phyloP scores from a whole-genome alignment of 1,284 basidiomycete genomes.

The Acaromyces ingoldii region DNA sequence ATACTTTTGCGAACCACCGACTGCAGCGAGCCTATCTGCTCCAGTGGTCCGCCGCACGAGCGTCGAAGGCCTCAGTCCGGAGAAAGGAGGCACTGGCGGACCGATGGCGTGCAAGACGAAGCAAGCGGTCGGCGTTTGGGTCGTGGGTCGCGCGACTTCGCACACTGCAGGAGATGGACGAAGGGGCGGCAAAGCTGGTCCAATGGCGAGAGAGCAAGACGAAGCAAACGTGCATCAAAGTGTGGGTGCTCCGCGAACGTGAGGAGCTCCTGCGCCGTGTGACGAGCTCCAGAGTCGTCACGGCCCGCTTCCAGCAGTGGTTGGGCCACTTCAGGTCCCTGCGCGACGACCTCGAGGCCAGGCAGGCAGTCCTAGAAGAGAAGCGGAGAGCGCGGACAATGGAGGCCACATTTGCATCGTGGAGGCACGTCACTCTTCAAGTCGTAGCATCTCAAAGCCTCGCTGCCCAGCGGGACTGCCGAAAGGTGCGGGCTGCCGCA shows the following conservation, averaged over 20 bases:
- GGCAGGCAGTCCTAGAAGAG: background rate
- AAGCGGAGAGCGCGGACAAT: background rate
- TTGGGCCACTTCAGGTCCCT: too few relatives aligned
- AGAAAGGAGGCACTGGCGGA: slow-evolving; percentile 22
- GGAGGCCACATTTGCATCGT: background rate
- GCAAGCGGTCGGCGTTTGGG: slow-evolving; percentile 12
- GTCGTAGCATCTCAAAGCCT: background rate
- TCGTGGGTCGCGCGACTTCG: slow-evolving; percentile 7
- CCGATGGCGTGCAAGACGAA: slow-evolving; percentile 19
- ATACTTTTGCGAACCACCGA: slow-evolving; percentile 19
- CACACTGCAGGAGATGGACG: slow-evolving; percentile 1
- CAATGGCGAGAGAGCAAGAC: background rate
- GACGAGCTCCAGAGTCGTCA: slow-evolving; percentile 14
- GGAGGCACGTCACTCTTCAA: background rate
- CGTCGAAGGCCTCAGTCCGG: slow-evolving; percentile 3
- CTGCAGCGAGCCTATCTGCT: slow-evolving; percentile 17
- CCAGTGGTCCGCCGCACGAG: slow-evolving; percentile 11
- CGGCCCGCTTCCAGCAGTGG: background rate
- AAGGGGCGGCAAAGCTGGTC: slow-evolving; percentile 3
- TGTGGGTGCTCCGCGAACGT: background rate
- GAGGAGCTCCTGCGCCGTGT: background rate
- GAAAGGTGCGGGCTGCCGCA: background rate
- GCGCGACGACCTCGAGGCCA: background rate
- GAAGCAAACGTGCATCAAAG: background rate
- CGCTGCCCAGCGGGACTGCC: background rate